A percentile compares a stretch with the other conserved stretches of the same genome.
phyloP scores from a whole-genome alignment of 306 rosid species.

The Cercis canadensis region DNA sequence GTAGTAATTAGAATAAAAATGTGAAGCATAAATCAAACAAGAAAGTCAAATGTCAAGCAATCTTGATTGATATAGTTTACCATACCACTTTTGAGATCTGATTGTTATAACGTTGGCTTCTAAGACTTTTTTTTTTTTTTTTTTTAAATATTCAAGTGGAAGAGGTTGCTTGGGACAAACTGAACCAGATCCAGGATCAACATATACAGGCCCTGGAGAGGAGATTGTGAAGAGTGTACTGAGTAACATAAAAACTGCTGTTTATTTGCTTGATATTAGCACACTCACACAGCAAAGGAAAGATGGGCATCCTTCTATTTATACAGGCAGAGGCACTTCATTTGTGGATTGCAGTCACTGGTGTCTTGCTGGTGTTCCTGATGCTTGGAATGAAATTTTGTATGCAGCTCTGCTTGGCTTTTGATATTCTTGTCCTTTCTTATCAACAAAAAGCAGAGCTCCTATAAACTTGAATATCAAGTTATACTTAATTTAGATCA shows the following conservation, averaged over 20 bases:
- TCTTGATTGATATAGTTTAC: background rate
- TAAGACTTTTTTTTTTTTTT: background rate
- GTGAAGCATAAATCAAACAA: too few species aligned
- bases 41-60: background rate
- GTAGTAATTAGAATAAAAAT: too few species aligned
- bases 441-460: too few species aligned
- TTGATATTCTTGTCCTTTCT: background rate
- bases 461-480: too few species aligned
- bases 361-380: constrained; percentile 81
- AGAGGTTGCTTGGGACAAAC: constrained; percentile 44
- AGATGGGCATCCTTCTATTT: constrained; percentile 80
- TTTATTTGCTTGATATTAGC: constrained; percentile 63
- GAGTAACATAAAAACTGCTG: constrained; percentile 41
- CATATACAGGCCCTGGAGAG: constrained; percentile 46
- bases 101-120: background rate
- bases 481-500: too few species aligned
- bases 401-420: constrained; percentile 52
- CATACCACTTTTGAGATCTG: background rate
- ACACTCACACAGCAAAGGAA: constrained; percentile 66
- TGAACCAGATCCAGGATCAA: constrained; percentile 48
- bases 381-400: constrained; percentile 75
- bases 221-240: constrained; percentile 56
- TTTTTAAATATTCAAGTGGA: constrained; percentile 34
- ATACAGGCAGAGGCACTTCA: constrained; percentile 44
- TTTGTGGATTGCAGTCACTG: constrained; percentile 72